A percentile compares a stretch with the other conserved stretches of the same genome.
Conservation (phyloP, 2,329 filamentous ascomycete species). For the Claviceps humidiphila region DNA sequence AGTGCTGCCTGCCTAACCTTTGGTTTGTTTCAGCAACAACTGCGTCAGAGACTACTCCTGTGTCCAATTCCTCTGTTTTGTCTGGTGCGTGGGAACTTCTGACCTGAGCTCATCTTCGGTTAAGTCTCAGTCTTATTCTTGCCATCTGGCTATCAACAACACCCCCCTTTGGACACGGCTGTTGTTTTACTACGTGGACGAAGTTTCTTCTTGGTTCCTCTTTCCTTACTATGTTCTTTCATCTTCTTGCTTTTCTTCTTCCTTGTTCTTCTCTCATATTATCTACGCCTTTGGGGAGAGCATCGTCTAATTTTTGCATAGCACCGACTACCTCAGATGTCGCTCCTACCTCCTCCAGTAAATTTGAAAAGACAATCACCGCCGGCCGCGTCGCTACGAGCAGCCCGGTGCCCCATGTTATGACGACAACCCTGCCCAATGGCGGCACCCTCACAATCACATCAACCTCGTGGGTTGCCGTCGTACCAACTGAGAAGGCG, state of each 20-base stretch:
- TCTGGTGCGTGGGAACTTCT: constrained; percentile 2
- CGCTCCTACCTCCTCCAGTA: constrained; percentile 8
- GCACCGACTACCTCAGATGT: background rate
- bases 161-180: background rate
- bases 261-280: background rate
- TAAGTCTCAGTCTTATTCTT: background rate
- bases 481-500: constrained; percentile 22
- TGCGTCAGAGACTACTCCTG: background rate
- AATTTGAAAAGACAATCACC: constrained; percentile 18
- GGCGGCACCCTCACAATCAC: constrained; percentile 33
- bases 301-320: constrained; percentile 9
- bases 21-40: background rate
- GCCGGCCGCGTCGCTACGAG: constrained; percentile 21
- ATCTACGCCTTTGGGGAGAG: background rate
- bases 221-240: background rate
- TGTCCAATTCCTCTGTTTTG: background rate
- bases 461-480: constrained; percentile 35
- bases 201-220: background rate
- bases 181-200: background rate
- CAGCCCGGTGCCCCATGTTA: constrained; percentile 24
- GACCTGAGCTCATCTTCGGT: background rate
- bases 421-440: constrained; percentile 32
- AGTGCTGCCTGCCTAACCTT: background rate
- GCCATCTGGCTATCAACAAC: background rate
- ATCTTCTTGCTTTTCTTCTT: background rate